Base-by-base conservation (phyloP, 1,284 basidiomycete species). In the Heterobasidion irregulare region DNA sequence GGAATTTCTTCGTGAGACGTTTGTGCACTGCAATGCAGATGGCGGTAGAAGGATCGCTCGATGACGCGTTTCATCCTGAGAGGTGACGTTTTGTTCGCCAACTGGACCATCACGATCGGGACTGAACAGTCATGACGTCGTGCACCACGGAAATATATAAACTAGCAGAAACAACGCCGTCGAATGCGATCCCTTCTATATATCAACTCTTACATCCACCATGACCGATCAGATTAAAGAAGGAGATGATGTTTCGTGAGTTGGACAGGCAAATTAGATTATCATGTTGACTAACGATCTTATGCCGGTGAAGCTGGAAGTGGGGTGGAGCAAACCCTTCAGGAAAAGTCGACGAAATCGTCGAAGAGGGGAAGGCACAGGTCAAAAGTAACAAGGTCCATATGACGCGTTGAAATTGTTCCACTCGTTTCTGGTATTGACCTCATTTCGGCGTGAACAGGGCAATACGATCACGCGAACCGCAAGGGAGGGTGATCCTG, bases 301-400 rank as follows among this genome's bases (percentile, higher is more conserved):
- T 3, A 13, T 9, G 12, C 6, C 16, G 10, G 13, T 26, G 15
- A 15, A 53, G 52, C 2, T 53, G 52, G 52, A 53, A 53, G 44
- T 53, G 52, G 52, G 52, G 52, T 2, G 32, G 52, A 8, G 35
- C 44, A 13, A 16, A 53, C 8, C 16, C 52, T 6, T 34, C 19
- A 6, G 52, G 52, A 1, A 53, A 53, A n/a, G 45, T 53, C 1
- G 52, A 19, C 13, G 52, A 53, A 18, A 44, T 53, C 2, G 46
- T 47, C 1, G 53, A 54, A 15, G 67, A 74, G 38, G 72, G 70
- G 2, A 66, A 65, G 53, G 70, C 66, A 1, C 55, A 70, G 59
- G 69, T 74, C 32, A 72, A 67, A 13, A 74, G 69, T 53, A 68
- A 71, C 47, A 75, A 76, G 67, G 71, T 69, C 19, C 13, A 63